A percentile compares a stretch with the other conserved stretches of the same genome.
Evolutionary conservation across 2,329 filamentous ascomycete species (phyloP).

Genomic region (Blumeria graminis): DNA sequence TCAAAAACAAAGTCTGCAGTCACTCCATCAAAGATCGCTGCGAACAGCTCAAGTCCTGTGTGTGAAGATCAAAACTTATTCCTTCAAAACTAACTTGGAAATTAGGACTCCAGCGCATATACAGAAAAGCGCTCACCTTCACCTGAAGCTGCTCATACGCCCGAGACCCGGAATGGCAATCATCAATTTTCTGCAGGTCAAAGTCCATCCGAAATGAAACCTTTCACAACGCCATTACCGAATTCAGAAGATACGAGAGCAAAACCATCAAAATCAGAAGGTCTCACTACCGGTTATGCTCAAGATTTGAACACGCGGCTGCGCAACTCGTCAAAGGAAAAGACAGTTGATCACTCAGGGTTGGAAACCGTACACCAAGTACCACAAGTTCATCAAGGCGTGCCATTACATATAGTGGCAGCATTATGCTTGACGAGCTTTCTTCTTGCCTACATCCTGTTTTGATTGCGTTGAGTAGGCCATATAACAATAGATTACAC

Average conservation of each 20-base stretch:
- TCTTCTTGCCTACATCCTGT: conserved; percentile 86
- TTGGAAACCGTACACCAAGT: conserved; percentile 27
- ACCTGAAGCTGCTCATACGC: conserved; percentile 17
- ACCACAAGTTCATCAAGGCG: conserved; percentile 29
- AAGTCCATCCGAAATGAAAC: conserved; percentile 13
- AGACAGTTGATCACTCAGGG: conserved; percentile 24
- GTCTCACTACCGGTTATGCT: conserved; percentile 43
- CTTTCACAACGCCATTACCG: conserved; percentile 12
- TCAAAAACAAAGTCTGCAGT: conserved; percentile 2
- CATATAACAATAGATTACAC: no score
- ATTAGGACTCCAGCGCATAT: conserved; percentile 4
- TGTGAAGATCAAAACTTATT: conserved; percentile 2
- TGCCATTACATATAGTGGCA: conserved; percentile 68
- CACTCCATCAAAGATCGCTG: conserved; percentile 13
- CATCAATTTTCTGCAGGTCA: neutral
- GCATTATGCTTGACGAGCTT: conserved; percentile 73
- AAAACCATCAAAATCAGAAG: conserved; percentile 53
- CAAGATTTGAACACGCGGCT: conserved; percentile 54
- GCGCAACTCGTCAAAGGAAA: conserved; percentile 40
- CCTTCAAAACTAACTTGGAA: neutral
- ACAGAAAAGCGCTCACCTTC: conserved; percentile 23
- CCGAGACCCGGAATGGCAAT: conserved; percentile 10
- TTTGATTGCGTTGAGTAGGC: conserved; percentile 27
- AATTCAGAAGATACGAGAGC: conserved; percentile 38
- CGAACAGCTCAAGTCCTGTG: conserved; percentile 10